Base-by-base conservation (phyloP, 2,329 filamentous ascomycete species). In the Stagonosporopsis rhizophila region DNA sequence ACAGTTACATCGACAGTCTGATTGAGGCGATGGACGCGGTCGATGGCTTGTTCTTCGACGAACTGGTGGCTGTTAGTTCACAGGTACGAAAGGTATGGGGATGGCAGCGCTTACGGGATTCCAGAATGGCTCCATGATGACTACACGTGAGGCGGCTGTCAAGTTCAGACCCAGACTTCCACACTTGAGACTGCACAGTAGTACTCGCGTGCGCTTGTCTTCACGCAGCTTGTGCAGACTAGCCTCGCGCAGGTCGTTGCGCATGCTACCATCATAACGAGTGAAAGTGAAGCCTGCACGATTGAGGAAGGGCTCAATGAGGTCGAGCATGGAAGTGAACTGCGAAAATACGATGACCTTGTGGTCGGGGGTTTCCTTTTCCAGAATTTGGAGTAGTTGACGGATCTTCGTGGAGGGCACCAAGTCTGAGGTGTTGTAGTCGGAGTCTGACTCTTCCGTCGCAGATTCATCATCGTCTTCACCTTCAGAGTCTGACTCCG, bases 331-430 rank as follows among this genome's bases (percentile, higher is more conserved):
- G 0, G 92, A 95, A 0, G 95, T 99, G 78, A 99, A 99, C 69
- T 98, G 92, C 1, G 92, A 96, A 78, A 99, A 99, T 61, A 99
- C 92, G 69, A 99, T 99, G 72, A 96, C 96, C 74, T 99, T 99
- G 83, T 96, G 91, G 57, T 92, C 83, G 1, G 83, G 80, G 0
- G 88, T 87, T 75, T 99, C 95, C 40, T 86, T 86, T 61, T 87
- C 85, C 8, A 99, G 85, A 47, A 99, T 90, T 58, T 87, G 83
- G 70, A 96, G 85, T 19, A 98, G 83, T 66, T 95, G 88, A 40
- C 89, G 88, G 69, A 99, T 96, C 80, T 99, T 99, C 67, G 95
- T 94, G 0, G 95, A 99, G 2, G 87, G 84, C 23, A 85, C 80
- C 11, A 81, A 79, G 22, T 82, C 79, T 25, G 81, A 79, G 48